phyloP scores from a whole-genome alignment of 768 basidiomycete genomes.

The Mycena galopus region DNA sequence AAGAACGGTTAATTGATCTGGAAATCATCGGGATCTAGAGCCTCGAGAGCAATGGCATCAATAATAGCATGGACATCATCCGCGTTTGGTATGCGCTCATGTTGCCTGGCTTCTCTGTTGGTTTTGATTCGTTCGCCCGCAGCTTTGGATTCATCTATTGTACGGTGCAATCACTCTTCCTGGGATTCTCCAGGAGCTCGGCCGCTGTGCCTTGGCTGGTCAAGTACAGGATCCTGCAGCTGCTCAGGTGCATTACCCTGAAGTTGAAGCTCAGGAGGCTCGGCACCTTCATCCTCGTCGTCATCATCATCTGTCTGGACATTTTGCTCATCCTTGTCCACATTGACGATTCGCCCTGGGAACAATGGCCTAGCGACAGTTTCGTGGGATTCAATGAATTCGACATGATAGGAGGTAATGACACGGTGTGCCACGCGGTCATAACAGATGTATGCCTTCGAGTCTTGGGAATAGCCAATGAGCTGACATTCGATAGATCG shows the following conservation, averaged over 20 bases:
- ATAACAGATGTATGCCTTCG: conserved; percentile 52
- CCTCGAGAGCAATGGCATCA: neutral
- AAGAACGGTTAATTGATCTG: no score
- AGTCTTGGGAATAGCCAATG: conserved; percentile 50
- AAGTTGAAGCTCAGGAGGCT: neutral
- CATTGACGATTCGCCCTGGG: neutral
- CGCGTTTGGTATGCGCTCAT: neutral
- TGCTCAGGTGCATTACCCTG: neutral
- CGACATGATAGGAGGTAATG: conserved; percentile 41
- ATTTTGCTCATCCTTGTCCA: neutral
- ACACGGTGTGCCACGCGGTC: conserved; percentile 37
- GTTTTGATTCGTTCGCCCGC: neutral
- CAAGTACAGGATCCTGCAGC: neutral
- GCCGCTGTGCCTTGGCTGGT: neutral
- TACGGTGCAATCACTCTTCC: neutral
- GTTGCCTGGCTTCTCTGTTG: neutral
- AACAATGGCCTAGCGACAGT: neutral
- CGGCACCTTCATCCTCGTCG: neutral
- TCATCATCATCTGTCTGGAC: neutral
- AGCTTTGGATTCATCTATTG: neutral
- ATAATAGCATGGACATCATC: neutral
- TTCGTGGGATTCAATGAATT: conserved; percentile 41
- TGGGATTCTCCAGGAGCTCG: neutral
- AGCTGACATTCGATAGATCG: conserved; percentile 50
- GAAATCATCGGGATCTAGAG: neutral